Base-by-base conservation (phyloP, 176 grass and related monocot species). In the Carex pumila region DNA sequence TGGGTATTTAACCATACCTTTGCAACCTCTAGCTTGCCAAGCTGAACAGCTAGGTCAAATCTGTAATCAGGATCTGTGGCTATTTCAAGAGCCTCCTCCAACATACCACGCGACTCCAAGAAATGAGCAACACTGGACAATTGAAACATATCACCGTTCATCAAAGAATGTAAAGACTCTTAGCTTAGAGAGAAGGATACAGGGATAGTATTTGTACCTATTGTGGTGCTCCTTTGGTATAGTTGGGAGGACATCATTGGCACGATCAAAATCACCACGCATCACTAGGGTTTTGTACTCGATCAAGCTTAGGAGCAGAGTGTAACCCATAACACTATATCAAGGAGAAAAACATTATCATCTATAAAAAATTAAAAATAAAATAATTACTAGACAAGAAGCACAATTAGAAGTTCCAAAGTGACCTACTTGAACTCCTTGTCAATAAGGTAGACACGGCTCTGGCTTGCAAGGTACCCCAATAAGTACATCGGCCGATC, bases 221-320 rank as follows among this genome's bases (percentile, higher is more conserved):
- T 98, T 95, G 79, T 95, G 90, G 81, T 98, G 96, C 0, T 91
- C 85, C 88, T 93, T 90, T 22, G 95, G 93, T 80, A 98, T 98
- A 82, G 93, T 91, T 66, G 93, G 91, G 60, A 98, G 93, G 84
- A 98, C 81, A 82, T 93, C 93, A 55, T 91, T 97, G 69, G 94
- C 94, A 71, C 79, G 90, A 47, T 97, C 94, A 80, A 92, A 84
- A 92, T 97, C 94, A 41, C 94, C 96, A 87, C 96, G 96, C 91
- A 95, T 98, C 81, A 98, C 93, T 71, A 98, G 93, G 17, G 96
- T 98, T 74, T 98, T 98, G 83, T 95, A 98, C 74, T 98, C 93
- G 47, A 98, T 98, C 88, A 95, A 92, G 86, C 96, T 99, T 29
- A 99, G 96, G 67, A 99, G 93, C 75, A 99, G 86, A 83, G 96